Evolutionary conservation across 2,329 filamentous ascomycete species (phyloP).

Genomic region (Alternaria ventricosa): DNA sequence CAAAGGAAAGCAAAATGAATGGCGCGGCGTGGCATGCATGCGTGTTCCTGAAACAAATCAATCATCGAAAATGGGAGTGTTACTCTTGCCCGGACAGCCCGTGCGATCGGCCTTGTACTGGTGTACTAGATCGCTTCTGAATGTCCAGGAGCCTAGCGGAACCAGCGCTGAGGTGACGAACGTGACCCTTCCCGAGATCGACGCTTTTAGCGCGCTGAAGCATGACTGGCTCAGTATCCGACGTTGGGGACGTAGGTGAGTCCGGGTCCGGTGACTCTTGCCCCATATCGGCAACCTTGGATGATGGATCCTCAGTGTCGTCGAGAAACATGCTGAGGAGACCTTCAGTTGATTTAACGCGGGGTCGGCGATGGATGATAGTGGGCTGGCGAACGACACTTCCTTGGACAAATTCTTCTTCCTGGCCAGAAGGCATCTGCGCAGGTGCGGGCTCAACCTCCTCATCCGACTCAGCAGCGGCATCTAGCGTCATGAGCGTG

Average conservation of each 20-base stretch:
- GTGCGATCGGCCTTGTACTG: conserved; percentile 39
- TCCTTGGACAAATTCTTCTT: conserved; percentile 57
- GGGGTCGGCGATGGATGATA: conserved; percentile 66
- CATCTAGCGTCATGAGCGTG: conserved; percentile 50
- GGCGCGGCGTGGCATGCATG: conserved; percentile 42
- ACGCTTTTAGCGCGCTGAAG: conserved; percentile 74
- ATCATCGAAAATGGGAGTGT: conserved; percentile 21
- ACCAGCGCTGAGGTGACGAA: conserved; percentile 75
- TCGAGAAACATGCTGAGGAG: conserved; percentile 60
- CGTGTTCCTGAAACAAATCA: conserved; percentile 21
- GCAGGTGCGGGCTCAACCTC: conserved; percentile 30
- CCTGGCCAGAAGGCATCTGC: conserved; percentile 28
- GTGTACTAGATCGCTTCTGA: conserved; percentile 42
- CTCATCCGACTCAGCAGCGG: conserved; percentile 52
- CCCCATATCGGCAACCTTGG: conserved; percentile 39
- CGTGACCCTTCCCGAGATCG: conserved; percentile 69
- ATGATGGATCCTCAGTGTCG: conserved; percentile 40
- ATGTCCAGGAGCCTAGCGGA: conserved; percentile 78
- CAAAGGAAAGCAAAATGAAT: conserved; percentile 48
- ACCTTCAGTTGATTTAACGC: conserved; percentile 68
- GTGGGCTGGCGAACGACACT: conserved; percentile 65
- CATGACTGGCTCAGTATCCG: conserved; percentile 36
- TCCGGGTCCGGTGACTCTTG: conserved; percentile 37
- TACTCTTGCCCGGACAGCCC: conserved; percentile 30
- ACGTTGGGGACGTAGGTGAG: conserved; percentile 39